phyloP scores from a whole-genome alignment of 345 rosid species.

The Turritis glabra region DNA sequence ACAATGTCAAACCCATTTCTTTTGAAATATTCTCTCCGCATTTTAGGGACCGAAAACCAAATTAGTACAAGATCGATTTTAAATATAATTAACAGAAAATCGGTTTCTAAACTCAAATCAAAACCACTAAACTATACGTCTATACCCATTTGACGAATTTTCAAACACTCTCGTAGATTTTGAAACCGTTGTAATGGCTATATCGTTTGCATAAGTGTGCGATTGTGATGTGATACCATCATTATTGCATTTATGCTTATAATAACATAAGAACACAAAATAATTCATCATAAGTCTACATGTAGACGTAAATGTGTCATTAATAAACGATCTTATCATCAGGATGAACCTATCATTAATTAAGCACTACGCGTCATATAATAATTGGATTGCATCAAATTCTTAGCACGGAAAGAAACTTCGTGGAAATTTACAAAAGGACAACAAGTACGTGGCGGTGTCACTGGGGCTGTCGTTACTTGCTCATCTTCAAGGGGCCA shows the following conservation, averaged over 20 bases:
- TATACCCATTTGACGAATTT: neutral
- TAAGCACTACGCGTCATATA: conserved; percentile 19
- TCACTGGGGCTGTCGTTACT: conserved; percentile 29
- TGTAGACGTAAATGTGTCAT: conserved; percentile 10
- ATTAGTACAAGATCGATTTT: neutral
- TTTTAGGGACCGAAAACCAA: neutral
- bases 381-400: conserved; percentile 14
- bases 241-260: conserved; percentile 8
- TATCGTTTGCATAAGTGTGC: conserved; percentile 15
- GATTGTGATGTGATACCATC: conserved; percentile 35
- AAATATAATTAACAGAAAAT: neutral
- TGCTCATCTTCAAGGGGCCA: conserved; percentile 11
- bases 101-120: neutral
- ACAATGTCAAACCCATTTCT: conserved; percentile 30
- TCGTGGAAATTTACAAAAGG: conserved; percentile 28
- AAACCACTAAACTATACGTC: conserved; percentile 18
- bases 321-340: conserved; percentile 16
- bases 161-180: neutral
- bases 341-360: conserved; percentile 21
- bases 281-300: neutral
- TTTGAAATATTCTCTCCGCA: neutral
- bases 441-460: conserved; percentile 32
- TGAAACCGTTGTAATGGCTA: conserved; percentile 25
- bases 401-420: conserved; percentile 15
- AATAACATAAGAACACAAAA: conserved; percentile 6